phyloP scores from a whole-genome alignment of 176 grass and related monocot genomes.

The Zoysia japonica region DNA sequence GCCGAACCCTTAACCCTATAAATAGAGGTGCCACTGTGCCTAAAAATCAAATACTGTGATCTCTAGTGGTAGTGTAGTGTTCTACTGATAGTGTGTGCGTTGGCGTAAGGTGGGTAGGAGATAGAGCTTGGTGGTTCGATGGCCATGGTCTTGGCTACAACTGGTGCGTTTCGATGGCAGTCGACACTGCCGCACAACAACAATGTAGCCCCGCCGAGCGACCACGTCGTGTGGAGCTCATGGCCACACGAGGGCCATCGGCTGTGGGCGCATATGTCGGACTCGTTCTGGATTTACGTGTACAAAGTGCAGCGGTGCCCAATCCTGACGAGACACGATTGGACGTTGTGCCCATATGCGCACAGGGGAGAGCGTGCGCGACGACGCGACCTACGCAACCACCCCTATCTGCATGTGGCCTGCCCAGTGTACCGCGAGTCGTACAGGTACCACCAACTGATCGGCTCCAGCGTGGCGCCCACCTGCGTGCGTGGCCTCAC shows the following conservation, averaged over 20 bases:
- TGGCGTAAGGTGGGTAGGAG: too few species aligned
- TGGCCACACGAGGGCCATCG: constrained; percentile 35
- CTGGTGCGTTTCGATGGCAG: too few species aligned
- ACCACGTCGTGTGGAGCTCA: not conserved
- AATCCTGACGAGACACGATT: constrained; percentile 41
- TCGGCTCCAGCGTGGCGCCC: not conserved
- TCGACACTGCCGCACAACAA: too few species aligned
- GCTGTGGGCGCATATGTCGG: constrained; percentile 41
- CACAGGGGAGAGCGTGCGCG: constrained; percentile 59
- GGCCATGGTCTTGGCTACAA: not conserved
- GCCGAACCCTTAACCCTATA: not conserved
- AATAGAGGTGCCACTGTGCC: not conserved
- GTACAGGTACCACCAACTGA: too few species aligned
- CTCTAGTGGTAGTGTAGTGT: not conserved
- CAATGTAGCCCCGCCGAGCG: too few species aligned
- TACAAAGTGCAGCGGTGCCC: constrained; percentile 69
- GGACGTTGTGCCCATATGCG: constrained; percentile 61
- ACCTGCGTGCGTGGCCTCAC: constrained; percentile 21
- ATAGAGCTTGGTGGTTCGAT: not conserved
- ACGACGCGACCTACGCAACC: constrained; percentile 50
- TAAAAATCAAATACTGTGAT: not conserved
- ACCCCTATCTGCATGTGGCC: constrained; percentile 33
- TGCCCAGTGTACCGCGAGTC: constrained; percentile 46
- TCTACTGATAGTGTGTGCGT: not conserved
- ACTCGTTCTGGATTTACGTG: constrained; percentile 59